Evolutionary conservation across 2,329 filamentous ascomycete species (phyloP).

Genomic region (Dothidotthia symphoricarpi): DNA sequence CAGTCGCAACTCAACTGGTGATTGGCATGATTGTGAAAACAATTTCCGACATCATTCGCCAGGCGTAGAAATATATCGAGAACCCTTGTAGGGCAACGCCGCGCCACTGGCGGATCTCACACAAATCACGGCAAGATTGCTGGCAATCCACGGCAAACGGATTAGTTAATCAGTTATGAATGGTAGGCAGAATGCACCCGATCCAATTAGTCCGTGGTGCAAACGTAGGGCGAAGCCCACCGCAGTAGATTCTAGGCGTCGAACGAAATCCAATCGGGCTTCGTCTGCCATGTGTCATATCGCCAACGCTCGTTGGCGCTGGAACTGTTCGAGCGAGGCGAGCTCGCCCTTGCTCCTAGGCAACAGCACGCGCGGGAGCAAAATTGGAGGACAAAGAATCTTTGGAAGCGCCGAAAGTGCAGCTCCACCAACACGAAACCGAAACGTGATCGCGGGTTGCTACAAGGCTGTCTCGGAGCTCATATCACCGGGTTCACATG

Average conservation of each 20-base stretch:
- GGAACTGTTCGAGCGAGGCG: slow-evolving; percentile 24
- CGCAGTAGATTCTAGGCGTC: slow-evolving; percentile 12
- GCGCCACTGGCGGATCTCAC: slow-evolving; percentile 26
- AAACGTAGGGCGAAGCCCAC: slow-evolving; percentile 16
- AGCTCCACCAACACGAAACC: slow-evolving; percentile 34
- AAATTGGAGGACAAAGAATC: slow-evolving; percentile 18
- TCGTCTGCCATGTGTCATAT: slow-evolving; percentile 30
- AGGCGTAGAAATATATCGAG: slow-evolving; percentile 31
- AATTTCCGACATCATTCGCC: slow-evolving; percentile 36
- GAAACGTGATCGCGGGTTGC: slow-evolving; percentile 32
- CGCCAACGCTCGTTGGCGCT: slow-evolving; percentile 30
- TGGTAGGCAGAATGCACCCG: slow-evolving; percentile 31
- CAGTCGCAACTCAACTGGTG: slow-evolving; percentile 18
- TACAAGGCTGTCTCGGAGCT: slow-evolving; percentile 19
- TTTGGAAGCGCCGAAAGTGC: slow-evolving; percentile 17
- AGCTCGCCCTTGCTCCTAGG: slow-evolving; percentile 23
- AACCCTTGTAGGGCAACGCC: slow-evolving; percentile 28
- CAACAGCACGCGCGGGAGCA: slow-evolving; percentile 11
- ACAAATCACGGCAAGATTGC: slow-evolving; percentile 16
- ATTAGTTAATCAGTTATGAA: slow-evolving; percentile 30
- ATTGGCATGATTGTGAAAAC: slow-evolving; percentile 32
- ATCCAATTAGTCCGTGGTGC: slow-evolving; percentile 23
- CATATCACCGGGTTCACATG: slow-evolving; percentile 26
- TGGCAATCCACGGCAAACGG: slow-evolving; percentile 11
- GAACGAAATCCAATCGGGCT: slow-evolving; percentile 19